phyloP scores from a whole-genome alignment of 1,284 basidiomycete species.

The Coriolopsis trogii region DNA sequence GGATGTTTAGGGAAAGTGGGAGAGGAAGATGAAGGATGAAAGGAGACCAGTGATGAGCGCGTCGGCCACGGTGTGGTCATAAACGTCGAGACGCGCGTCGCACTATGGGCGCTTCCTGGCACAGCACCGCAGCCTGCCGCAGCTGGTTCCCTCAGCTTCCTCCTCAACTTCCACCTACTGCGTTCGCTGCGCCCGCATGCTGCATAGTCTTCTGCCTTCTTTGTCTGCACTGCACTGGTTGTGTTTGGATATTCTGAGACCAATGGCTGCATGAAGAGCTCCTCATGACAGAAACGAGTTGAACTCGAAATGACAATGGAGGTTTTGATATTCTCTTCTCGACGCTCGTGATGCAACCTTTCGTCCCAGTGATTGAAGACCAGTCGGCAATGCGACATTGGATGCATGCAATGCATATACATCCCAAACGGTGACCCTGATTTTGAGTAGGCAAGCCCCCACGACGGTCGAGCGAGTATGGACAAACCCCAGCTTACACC shows the following conservation, averaged over 20 bases:
- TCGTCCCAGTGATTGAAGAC: too few relatives aligned
- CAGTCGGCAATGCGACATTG: too few relatives aligned
- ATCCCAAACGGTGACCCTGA: background rate
- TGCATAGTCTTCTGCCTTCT: constrained; percentile 1
- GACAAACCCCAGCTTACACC: background rate
- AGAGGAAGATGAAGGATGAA: constrained; percentile 17
- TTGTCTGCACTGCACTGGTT: too few relatives aligned
- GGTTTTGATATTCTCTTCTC: too few relatives aligned
- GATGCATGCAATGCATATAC: too few relatives aligned
- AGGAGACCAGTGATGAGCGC: constrained; percentile 20
- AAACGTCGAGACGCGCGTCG: constrained; percentile 27
- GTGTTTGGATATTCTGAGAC: too few relatives aligned
- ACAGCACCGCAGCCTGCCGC: constrained; percentile 3
- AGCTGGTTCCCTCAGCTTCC: background rate
- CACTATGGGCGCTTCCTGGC: constrained; percentile 10
- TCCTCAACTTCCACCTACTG: background rate
- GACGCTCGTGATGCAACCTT: too few relatives aligned
- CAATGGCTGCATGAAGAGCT: too few relatives aligned
- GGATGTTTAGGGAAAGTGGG: constrained; percentile 8
- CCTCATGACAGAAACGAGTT: too few relatives aligned
- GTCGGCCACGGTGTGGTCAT: constrained; percentile 18
- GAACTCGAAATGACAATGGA: too few relatives aligned
- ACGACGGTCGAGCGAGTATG: background rate
- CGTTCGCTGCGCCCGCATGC: background rate
- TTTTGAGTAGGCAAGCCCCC: background rate